Conservation (phyloP, 2,329 filamentous ascomycete genomes). For the Pyricularia sp. region DNA sequence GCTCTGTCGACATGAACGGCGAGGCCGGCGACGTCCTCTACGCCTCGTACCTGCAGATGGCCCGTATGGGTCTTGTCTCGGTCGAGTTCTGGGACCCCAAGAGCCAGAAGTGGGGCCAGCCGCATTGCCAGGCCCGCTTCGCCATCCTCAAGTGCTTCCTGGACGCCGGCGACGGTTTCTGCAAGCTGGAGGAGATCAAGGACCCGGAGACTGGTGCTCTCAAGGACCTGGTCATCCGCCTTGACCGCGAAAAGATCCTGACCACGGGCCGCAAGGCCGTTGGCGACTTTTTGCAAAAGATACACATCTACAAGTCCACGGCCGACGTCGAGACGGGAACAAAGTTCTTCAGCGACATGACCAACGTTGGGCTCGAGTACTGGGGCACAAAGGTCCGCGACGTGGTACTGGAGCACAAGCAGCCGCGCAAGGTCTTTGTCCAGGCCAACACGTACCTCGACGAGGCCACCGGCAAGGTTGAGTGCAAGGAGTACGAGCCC, state of each 20-base stretch:
- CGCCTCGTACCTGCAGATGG: constrained; percentile 83
- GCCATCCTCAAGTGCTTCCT: constrained; percentile 79
- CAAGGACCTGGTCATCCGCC: constrained; percentile 59
- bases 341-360: constrained; percentile 73
- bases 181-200: constrained; percentile 59
- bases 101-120: constrained; percentile 80
- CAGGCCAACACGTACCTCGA: constrained; percentile 79
- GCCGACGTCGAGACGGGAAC: constrained; percentile 70
- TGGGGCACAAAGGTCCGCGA: constrained; percentile 71
- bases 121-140: constrained; percentile 84
- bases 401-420: constrained; percentile 62
- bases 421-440: constrained; percentile 82
- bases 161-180: constrained; percentile 74
- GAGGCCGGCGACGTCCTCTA: constrained; percentile 82
- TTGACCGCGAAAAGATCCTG: constrained; percentile 79
- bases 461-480: constrained; percentile 54
- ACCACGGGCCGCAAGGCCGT: constrained; percentile 73
- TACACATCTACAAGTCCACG: constrained; percentile 86
- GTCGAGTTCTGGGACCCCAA: constrained; percentile 94
- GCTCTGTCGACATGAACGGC: constrained; percentile 54
- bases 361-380: constrained; percentile 65
- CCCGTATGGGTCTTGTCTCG: constrained; percentile 74
- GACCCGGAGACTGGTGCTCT: constrained; percentile 50
- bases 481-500: constrained; percentile 75
- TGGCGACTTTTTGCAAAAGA: constrained; percentile 74